phyloP scores from a whole-genome alignment of 257 asterid species.

The Gentiana dahurica region DNA sequence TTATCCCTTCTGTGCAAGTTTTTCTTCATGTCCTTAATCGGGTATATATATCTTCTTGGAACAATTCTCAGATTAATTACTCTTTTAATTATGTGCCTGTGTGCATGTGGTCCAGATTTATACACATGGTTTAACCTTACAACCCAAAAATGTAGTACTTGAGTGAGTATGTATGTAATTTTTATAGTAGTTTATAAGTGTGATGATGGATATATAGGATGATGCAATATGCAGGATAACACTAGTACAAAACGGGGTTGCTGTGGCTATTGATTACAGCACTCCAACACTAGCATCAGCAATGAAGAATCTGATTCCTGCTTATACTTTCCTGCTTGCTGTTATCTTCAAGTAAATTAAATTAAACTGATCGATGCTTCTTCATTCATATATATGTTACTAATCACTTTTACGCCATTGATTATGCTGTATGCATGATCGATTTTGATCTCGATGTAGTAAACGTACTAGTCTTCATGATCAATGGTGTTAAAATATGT shows the following conservation, averaged over 20 bases:
- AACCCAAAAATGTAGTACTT: no score
- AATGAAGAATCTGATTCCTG: conserved; percentile 29
- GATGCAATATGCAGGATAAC: conserved; percentile 14
- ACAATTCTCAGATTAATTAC: no score
- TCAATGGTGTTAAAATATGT: no score
- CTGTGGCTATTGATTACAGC: conserved; percentile 22
- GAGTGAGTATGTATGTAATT: not conserved
- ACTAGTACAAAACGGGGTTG: conserved; percentile 12
- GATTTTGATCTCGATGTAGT: no score
- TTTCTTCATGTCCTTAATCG: conserved; percentile 21
- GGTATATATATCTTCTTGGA: conserved; percentile 7
- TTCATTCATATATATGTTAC: no score
- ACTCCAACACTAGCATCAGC: conserved; percentile 39
- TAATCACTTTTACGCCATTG: no score
- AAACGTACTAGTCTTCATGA: no score
- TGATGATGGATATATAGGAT: not conserved
- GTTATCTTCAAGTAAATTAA: conserved; percentile 24
- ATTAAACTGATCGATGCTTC: no score
- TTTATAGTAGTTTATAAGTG: not conserved
- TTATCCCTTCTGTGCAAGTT: conserved; percentile 12
- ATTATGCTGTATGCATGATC: no score
- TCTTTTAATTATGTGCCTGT: no score
- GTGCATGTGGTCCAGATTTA: no score
- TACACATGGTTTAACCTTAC: no score
- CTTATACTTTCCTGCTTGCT: conserved; percentile 38